Percentiles rank a stretch among this genome's conserved stretches.
These are phyloP conservation scores for Penicillium concentricum DNA, from an alignment of 2,329 filamentous ascomycete genomes.

Conservation along the genomic window DNA sequence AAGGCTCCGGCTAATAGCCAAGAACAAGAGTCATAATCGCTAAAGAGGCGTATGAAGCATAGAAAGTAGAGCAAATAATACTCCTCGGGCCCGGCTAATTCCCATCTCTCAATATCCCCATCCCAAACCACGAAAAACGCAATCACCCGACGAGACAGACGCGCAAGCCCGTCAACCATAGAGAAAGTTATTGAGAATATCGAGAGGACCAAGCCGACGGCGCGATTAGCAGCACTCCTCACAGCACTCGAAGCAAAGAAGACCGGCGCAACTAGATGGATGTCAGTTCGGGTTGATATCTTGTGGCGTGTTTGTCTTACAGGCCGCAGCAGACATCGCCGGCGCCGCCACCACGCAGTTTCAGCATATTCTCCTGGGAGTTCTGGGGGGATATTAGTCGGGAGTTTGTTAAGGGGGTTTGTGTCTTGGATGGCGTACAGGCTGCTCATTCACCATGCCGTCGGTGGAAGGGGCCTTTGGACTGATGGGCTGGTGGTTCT, in stretches of 20 bases:
- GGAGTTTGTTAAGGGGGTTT: not conserved
- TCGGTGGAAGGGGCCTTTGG: constrained; percentile 25
- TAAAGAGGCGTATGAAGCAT: not conserved
- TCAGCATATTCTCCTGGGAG: constrained; percentile 23
- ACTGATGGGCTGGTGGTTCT: constrained; percentile 27
- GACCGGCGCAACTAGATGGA: constrained; percentile 27
- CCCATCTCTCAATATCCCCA: not conserved
- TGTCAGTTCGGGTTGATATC: not conserved
- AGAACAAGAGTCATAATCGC: not conserved
- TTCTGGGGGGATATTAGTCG: constrained; percentile 5
- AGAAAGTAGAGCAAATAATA: not conserved
- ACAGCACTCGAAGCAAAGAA: constrained; percentile 33
- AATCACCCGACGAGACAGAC: not conserved
- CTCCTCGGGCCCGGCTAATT: not conserved
- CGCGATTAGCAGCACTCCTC: constrained; percentile 31
- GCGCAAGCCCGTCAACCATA: not conserved
- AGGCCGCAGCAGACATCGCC: constrained; percentile 35
- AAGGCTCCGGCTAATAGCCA: not conserved
- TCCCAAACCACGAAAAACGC: not conserved
- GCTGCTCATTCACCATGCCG: constrained; percentile 21
- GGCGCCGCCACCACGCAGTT: constrained; percentile 32
- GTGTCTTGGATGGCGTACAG: constrained; percentile 16
- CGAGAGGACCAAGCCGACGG: not conserved
- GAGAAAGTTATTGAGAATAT: not conserved
- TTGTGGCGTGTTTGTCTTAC: constrained; percentile 16